Base-by-base conservation (phyloP, 495 filamentous ascomycete genomes). In the Ascodesmis nigricans region DNA sequence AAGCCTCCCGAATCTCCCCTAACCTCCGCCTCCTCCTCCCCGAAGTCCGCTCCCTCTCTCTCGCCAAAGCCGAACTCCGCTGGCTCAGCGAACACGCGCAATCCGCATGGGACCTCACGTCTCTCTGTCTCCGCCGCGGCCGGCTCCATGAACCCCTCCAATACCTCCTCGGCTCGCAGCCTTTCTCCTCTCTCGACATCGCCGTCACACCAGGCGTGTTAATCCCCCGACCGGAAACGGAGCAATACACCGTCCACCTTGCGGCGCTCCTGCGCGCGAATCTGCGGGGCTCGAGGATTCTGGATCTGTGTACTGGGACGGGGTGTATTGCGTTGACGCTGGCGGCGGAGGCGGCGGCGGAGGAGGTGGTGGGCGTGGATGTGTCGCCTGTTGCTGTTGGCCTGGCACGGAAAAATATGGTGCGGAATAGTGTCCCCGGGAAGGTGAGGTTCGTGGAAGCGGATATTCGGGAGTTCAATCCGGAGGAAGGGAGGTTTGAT, bases 231-330 rank as follows among this genome's bases (percentile, higher is more conserved):
- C 61, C 63, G 16, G 77, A 83, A 45, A 84, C 79, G 7, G 79
- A 83, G 49, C 58, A 70, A 2, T 73, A 70, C 51, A 70, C 67
- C 5, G 48, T 57, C 10, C 52, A 69, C 42, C 57, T 82, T 5
- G 65, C 65, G 16, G 39, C 56, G 3, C 31, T 67, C 18, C 48
- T 75, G 22, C 32, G 41, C 15, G 19, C 21, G 23, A 17, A 40
- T 22, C 7, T 9, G 15, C 23, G 32, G 22, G 28, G 39, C 9
- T 41, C 87, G 4, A 64, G 61, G 19, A 62, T 93, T 15, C 48
- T 93, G 1, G 87, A 97, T 53, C 55, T 92, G 17, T 95, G 87
- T 52, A 77, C 78, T 0, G 87, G 87, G 3, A 78, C 78, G 11
- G 87, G 87, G 18, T 95, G 87, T 53, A 91, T 97, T 40, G 57